Base-by-base conservation (phyloP, 306 rosid species). In the Dicorynia guianensis region DNA sequence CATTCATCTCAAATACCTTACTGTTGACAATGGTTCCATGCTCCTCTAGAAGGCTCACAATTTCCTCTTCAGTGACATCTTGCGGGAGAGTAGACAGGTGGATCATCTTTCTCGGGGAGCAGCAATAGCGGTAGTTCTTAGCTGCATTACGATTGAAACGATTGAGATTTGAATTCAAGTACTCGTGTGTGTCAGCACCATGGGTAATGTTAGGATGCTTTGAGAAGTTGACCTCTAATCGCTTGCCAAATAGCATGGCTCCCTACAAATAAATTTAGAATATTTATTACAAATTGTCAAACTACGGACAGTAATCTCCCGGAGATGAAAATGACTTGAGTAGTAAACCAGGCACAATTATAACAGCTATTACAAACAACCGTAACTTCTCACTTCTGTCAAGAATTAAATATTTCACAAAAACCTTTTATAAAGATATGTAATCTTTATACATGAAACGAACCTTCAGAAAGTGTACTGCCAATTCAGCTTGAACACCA, bases 91-190 rank as follows among this genome's bases (percentile, higher is more conserved):
- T 90, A n/a, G 99, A 96, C 73, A 96, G 59, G 77, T 96, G 99
- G 69, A 96, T 89, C 82, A 89, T 96, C 85, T 88, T 92, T 38
- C 98, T 96, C 0, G 99, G 99, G 0, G 99, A 92, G 87, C 99
- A 96, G 89, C 99, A 96, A 44, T 92, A 96, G n/a, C 97, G 93
- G 74, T 96, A 96, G 91, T 96, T 96, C 82, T 96, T 96, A 17
- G 97, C 98, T 63, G 99, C 99, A 72, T 96, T 96, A 0, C 99
- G 99, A 71, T 96, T 92, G 85, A 96, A 96, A 17, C 98, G 98
- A 67, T 96, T 96, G 83, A 96, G 99, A 81, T 92, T 92, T 54
- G 99, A 92, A 79, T 90, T 96, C 59, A 81, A n/a, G 46, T 92
- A 96, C 79, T 96, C 99, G 0, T 85, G 97, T 15, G 99, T 90